Percentiles rank a stretch among this genome's conserved stretches.
phyloP scores from a whole-genome alignment of 371 early-diverging fungal genomes.

The Vittaforma corneae region DNA sequence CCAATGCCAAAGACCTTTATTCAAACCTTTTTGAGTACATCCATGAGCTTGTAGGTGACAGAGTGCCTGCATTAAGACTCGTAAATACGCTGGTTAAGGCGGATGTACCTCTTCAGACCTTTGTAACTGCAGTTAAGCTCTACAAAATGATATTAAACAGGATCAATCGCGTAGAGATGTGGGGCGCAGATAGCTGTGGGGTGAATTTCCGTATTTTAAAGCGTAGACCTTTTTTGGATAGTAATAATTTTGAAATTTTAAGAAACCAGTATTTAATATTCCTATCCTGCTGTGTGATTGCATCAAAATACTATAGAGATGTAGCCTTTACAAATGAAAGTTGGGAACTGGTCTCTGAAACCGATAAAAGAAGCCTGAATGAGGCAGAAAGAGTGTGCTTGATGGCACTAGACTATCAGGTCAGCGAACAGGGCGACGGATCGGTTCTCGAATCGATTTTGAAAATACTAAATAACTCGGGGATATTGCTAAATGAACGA shows the following conservation, averaged over 20 bases:
- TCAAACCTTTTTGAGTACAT: not conserved
- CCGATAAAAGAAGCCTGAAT: not conserved
- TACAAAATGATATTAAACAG: not conserved
- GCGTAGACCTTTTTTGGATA: too few species aligned
- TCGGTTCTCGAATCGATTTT: too few species aligned
- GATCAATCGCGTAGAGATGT: too few species aligned
- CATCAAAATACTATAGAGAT: constrained; percentile 13
- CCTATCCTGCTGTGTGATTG: constrained; percentile 9
- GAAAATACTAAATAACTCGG: too few species aligned
- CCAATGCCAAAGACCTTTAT: not conserved
- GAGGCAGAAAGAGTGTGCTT: constrained; percentile 5
- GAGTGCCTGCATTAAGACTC: not conserved
- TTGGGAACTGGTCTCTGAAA: constrained; percentile 6
- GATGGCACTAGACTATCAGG: not conserved
- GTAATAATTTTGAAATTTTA: too few species aligned
- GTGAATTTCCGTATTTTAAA: too few species aligned
- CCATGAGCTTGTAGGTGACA: not conserved
- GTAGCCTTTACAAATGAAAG: constrained; percentile 19
- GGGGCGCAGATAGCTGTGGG: too few species aligned
- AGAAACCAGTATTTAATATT: not conserved
- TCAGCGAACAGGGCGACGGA: constrained; percentile 8
- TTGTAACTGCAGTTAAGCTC: not conserved
- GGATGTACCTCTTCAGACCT: not conserved
- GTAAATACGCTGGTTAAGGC: not conserved
- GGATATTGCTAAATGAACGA: too few species aligned